A percentile compares a stretch with the other conserved stretches of the same genome.
phyloP scores from a whole-genome alignment of 495 filamentous ascomycete species.

The Penicillium cataractarum region DNA sequence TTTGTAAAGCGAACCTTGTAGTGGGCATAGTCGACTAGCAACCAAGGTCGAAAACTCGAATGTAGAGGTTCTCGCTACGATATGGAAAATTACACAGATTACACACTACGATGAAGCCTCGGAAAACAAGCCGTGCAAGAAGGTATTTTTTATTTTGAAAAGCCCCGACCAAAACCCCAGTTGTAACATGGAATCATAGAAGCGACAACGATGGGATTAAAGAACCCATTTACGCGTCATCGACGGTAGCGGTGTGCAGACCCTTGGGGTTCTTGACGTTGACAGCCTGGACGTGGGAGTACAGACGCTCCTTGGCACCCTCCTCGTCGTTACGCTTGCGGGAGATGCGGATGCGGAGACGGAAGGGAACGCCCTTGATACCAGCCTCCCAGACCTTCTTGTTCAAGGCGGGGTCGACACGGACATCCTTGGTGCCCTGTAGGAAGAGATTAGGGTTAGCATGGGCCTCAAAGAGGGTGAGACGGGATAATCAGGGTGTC shows the following conservation, averaged over 20 bases:
- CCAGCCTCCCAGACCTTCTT: slow-evolving; percentile 99
- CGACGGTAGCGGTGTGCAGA: slow-evolving; percentile 81
- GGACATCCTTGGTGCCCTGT: slow-evolving; percentile 96
- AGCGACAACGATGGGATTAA: slow-evolving; percentile 24
- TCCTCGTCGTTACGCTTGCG: slow-evolving; percentile 99
- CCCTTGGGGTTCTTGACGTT: slow-evolving; percentile 99
- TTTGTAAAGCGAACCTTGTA: neutral
- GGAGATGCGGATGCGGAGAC: slow-evolving; percentile 95
- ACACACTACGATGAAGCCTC: neutral
- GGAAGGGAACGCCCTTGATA: slow-evolving; percentile 96
- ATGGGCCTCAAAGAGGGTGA: neutral
- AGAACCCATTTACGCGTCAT: slow-evolving; percentile 50
- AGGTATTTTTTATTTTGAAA: slow-evolving; percentile 38
- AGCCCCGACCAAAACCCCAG: slow-evolving; percentile 36
- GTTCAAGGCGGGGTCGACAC: slow-evolving; percentile 96
- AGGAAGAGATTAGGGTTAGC: neutral
- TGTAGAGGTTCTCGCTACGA: neutral
- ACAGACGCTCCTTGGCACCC: slow-evolving; percentile 96
- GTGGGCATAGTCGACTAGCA: neutral
- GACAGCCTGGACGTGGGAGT: slow-evolving; percentile 98
- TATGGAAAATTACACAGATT: neutral
- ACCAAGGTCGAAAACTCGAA: neutral
- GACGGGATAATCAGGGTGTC: neutral
- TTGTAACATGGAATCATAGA: slow-evolving; percentile 36
- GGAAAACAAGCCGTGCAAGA: slow-evolving; percentile 15